These are phyloP conservation scores for Daucus carota DNA, from an alignment of 129 eudicot genomes.

Conservation along the genomic window DH1_v3.0 NC_030383.2:44935001-44935500, in stretches of 20 bases:
- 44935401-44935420: background rate
- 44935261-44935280: background rate
- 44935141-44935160: no score
- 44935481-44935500: background rate
- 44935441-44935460: slow-evolving; percentile 1
- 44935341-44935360: slow-evolving; percentile 3
- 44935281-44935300: background rate
- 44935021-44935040: no score
- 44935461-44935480: background rate
- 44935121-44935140: background rate
- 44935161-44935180: slow-evolving; percentile 85
- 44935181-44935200: slow-evolving; percentile 67
- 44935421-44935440: slow-evolving; percentile 6
- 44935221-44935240: slow-evolving; percentile 70
- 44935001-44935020: background rate
- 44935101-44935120: background rate
- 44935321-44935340: background rate
- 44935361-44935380: background rate
- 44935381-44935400: background rate
- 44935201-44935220: slow-evolving; percentile 75
- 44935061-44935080: background rate
- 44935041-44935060: background rate
- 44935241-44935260: slow-evolving; percentile 29
- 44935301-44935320: background rate
- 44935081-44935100: background rate